phyloP scores from a whole-genome alignment of 306 rosid species.

The Cucurbita argyrosperma region DNA sequence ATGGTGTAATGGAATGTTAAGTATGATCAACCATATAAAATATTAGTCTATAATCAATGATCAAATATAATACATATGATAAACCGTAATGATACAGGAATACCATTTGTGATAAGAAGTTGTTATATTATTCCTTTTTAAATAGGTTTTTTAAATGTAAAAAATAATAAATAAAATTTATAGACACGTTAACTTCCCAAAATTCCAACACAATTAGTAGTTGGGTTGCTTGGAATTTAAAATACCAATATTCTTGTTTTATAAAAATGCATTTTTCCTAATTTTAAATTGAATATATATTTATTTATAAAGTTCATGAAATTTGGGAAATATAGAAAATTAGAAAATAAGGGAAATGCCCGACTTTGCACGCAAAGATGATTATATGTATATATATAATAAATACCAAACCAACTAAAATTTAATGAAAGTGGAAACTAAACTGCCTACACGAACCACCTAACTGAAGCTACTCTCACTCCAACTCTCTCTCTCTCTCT shows the following conservation, averaged over 20 bases:
- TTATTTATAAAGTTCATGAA: too few species aligned
- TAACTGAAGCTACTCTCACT: neutral
- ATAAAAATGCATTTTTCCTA: neutral
- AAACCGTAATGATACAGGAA: too few species aligned
- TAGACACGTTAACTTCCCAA: neutral
- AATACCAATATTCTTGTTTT: slow-evolving; percentile 2
- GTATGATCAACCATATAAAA: too few species aligned
- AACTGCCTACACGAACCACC: neutral
- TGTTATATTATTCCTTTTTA: too few species aligned
- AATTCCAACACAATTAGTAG: slow-evolving; percentile 4
- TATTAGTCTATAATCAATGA: too few species aligned
- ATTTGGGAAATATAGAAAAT: neutral
- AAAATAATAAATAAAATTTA: too few species aligned
- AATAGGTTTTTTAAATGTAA: too few species aligned
- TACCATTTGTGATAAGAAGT: too few species aligned
- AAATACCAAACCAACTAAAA: neutral
- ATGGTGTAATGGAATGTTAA: too few species aligned
- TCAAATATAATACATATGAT: too few species aligned
- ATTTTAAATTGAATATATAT: too few species aligned
- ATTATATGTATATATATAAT: neutral
- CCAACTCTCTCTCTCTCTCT: neutral
- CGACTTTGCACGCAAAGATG: neutral
- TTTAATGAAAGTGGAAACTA: neutral
- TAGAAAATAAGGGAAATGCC: neutral
- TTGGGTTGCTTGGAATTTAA: slow-evolving; percentile 27